Base-by-base conservation (phyloP, 2,329 filamentous ascomycete species). In the Talaromyces sp. region DNA sequence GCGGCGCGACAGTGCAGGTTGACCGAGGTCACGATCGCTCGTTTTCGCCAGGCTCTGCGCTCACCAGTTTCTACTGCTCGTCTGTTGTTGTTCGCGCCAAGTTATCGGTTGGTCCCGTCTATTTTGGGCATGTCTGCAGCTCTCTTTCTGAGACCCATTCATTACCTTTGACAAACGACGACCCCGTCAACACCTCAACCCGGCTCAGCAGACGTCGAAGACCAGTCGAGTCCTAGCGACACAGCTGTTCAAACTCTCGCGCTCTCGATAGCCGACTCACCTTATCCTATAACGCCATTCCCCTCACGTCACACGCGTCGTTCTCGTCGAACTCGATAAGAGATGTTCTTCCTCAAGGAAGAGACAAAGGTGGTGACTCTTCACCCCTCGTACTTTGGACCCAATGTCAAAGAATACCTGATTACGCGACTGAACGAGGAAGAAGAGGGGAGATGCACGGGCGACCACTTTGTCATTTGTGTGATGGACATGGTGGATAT, bases 321-420 rank as follows among this genome's bases (percentile, higher is more conserved):
- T 38, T 8, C 35, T 21, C 43, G 43, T 13, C 43, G 43, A 11
- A 46, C 4, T 24, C n/a, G 21, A 46, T 41, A 41, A 38, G 79
- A 65, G 69, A 99, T 99, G 95, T 99, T 98, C 78, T 99, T 99
- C 81, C 90, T 99, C 66, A 91, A 96, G 78, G 93, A 96, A 73
- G 89, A 98, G 77, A 92, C 96, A 80, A 92, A 93, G 73, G 89
- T 91, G 72, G 93, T 98, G 70, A 93, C 91, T 68, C 85, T 99
- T 71, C 95, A 99, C 73, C 95, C 95, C 29, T 98, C 93, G 13
- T 99, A 96, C 80, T 98, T 99, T 74, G 93, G 93, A 61, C 89
- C 91, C 64, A 91, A 95, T 73, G 96, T 97, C 82, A 89, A 93
- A 69, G 89, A 96, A 68, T 88, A 96, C 69, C 90, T 99, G 46